A percentile compares a stretch with the other conserved stretches of the same genome.
phyloP scores from a whole-genome alignment of 2,329 filamentous ascomycete genomes.

The Colletotrichum tanaceti region DNA sequence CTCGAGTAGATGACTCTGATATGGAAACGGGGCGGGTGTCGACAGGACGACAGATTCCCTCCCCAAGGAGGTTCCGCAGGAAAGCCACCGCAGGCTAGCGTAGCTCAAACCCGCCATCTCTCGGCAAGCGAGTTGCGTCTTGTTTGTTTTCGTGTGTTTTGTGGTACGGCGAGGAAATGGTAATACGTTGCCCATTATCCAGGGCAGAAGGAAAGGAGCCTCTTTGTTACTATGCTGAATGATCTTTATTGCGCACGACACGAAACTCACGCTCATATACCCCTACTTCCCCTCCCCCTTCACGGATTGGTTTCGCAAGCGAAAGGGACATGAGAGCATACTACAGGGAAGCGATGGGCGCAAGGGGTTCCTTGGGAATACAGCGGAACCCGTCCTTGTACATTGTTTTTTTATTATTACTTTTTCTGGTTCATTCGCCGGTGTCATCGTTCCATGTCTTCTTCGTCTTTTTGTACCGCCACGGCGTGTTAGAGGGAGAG shows the following conservation, averaged over 20 bases:
- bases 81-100: constrained; percentile 29
- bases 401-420: constrained; percentile 4
- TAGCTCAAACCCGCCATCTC: constrained; percentile 22
- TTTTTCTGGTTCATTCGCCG: background rate
- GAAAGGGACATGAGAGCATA: constrained; percentile 23
- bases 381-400: constrained; percentile 25
- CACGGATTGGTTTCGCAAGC: constrained; percentile 32
- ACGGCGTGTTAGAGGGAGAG: constrained; percentile 19
- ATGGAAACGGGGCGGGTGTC: constrained; percentile 29
- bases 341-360: constrained; percentile 33
- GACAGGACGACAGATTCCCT: constrained; percentile 13
- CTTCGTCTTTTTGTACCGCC: constrained; percentile 2
- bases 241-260: background rate
- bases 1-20: constrained; percentile 34
- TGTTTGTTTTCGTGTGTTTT: constrained; percentile 30
- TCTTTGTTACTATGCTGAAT: constrained; percentile 15
- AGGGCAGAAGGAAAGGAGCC: constrained; percentile 13
- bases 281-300: constrained; percentile 13
- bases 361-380: constrained; percentile 3
- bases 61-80: constrained; percentile 23
- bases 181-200: constrained; percentile 24
- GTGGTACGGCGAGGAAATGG: constrained; percentile 22
- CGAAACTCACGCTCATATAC: constrained; percentile 1
- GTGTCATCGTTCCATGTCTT: background rate
- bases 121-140: constrained; percentile 35